phyloP scores from a whole-genome alignment of 805 yeast genomes.

The Schizosaccharomyces japonicus region DNA sequence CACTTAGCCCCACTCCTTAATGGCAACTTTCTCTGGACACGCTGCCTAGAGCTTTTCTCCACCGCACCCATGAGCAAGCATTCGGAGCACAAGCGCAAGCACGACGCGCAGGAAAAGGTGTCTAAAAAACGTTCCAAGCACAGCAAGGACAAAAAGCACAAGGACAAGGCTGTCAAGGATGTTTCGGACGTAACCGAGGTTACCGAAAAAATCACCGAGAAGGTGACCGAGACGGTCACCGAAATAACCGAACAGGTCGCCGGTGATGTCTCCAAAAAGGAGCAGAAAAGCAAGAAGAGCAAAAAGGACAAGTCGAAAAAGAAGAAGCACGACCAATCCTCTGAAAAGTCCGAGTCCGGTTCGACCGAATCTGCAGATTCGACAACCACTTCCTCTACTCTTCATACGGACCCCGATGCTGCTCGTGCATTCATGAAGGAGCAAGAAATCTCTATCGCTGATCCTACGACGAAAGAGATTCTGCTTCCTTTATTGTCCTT shows the following conservation, averaged over 20 bases:
- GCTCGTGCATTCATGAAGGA: constrained; percentile 21
- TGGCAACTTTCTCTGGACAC: too few species aligned
- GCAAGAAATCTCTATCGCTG: constrained; percentile 16
- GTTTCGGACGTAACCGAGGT: too few species aligned
- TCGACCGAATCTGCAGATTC: constrained; percentile 16
- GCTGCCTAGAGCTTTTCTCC: too few species aligned
- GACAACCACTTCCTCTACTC: constrained; percentile 4
- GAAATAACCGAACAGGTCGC: too few species aligned
- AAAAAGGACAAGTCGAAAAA: constrained; percentile 14
- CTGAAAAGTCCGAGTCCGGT: constrained; percentile 20
- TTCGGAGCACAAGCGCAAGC: neutral
- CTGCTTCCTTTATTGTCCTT: constrained; percentile 53
- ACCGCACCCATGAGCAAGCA: too few species aligned
- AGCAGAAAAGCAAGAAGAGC: constrained; percentile 15
- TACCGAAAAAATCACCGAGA: too few species aligned
- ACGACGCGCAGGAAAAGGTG: neutral
- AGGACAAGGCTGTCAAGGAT: too few species aligned
- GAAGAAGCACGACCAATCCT: constrained; percentile 13
- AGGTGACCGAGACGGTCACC: too few species aligned
- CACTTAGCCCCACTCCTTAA: too few species aligned
- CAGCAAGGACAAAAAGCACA: neutral
- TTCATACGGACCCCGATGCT: constrained; percentile 15
- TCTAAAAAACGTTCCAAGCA: neutral
- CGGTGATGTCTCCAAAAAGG: too few species aligned
- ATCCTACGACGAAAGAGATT: constrained; percentile 39